phyloP scores from a whole-genome alignment of 2,329 filamentous ascomycete species.

The Ilyonectria robusta region DNA sequence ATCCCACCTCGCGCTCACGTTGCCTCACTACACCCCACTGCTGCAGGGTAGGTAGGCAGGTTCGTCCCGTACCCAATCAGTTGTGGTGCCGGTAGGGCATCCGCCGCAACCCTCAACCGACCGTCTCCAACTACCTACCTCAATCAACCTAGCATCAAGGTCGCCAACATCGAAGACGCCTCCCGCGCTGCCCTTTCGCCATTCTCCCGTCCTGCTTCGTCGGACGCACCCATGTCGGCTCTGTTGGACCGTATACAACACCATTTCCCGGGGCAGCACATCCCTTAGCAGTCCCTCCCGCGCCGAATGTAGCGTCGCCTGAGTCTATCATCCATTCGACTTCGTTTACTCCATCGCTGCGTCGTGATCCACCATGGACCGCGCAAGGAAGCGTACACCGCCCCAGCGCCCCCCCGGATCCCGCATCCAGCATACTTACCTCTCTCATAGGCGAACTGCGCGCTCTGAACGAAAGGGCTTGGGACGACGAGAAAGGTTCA shows the following conservation, averaged over 20 bases:
- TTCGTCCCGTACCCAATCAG: background rate
- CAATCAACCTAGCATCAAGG: conserved; percentile 30
- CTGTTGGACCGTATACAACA: conserved; percentile 53
- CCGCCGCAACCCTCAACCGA: conserved; percentile 28
- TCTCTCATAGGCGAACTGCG: conserved; percentile 82
- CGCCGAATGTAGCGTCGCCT: conserved; percentile 63
- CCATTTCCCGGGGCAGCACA: conserved; percentile 54
- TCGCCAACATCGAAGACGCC: conserved; percentile 39
- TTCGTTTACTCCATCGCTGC: conserved; percentile 46
- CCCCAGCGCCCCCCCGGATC: conserved; percentile 5
- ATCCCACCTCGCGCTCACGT: too few species aligned
- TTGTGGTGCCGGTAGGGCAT: conserved; percentile 22
- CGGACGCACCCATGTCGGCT: conserved; percentile 58
- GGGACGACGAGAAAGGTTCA: conserved; percentile 88
- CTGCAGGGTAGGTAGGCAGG: conserved; percentile 9
- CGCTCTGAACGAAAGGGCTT: conserved; percentile 87
- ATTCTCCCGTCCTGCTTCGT: conserved; percentile 45
- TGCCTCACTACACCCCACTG: background rate
- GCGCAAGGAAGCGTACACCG: conserved; percentile 73
- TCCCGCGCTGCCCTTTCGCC: conserved; percentile 39
- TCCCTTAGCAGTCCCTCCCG: conserved; percentile 59
- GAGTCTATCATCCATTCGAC: conserved; percentile 36
- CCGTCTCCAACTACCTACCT: conserved; percentile 34
- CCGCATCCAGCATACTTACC: conserved; percentile 33
- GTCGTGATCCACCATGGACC: conserved; percentile 70